Percentiles rank a stretch among this genome's conserved stretches.
Conservation (phyloP, 208 protist species). For the Wallacemonas sp. region DNA sequence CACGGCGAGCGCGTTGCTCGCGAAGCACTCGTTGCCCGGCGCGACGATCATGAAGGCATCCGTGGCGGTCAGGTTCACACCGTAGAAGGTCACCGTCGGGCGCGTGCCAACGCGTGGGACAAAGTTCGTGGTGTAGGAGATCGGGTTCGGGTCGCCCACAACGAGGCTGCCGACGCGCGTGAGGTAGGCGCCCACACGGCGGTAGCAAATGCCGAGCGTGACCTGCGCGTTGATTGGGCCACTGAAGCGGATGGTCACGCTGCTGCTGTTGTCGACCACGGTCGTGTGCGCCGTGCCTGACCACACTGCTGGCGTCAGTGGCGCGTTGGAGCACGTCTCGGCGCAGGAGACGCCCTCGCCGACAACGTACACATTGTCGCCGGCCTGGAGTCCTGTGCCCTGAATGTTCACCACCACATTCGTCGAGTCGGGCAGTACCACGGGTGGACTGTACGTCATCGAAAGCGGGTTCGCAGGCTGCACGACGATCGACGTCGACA, state of each 20-base stretch:
- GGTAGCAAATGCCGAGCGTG: slow-evolving; percentile 79
- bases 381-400: slow-evolving; percentile 41
- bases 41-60: slow-evolving; percentile 72
- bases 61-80: slow-evolving; percentile 39
- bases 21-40: slow-evolving; percentile 43
- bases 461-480: slow-evolving; percentile 47
- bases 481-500: slow-evolving; percentile 20
- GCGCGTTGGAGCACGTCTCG: slow-evolving; percentile 60
- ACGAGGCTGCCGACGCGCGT: slow-evolving; percentile 51
- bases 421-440: slow-evolving; percentile 50
- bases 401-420: slow-evolving; percentile 50
- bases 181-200: slow-evolving; percentile 51
- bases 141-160: slow-evolving; percentile 69
- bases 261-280: slow-evolving; percentile 41
- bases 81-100: slow-evolving; percentile 71
- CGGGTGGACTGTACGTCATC: slow-evolving; percentile 44
- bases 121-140: slow-evolving; percentile 68
- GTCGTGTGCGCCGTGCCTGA: slow-evolving; percentile 37
- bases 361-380: slow-evolving; percentile 73
- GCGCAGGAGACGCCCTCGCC: slow-evolving; percentile 43
- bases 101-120: slow-evolving; percentile 77
- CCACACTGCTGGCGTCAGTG: slow-evolving; percentile 51
- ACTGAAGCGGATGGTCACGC: slow-evolving; percentile 46
- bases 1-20: slow-evolving; percentile 40
- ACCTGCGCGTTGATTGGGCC: slow-evolving; percentile 35